These are phyloP conservation scores for Ceratobasidium sp. DNA, from an alignment of 1,284 basidiomycete genomes.

Conservation along the genomic window DNA sequence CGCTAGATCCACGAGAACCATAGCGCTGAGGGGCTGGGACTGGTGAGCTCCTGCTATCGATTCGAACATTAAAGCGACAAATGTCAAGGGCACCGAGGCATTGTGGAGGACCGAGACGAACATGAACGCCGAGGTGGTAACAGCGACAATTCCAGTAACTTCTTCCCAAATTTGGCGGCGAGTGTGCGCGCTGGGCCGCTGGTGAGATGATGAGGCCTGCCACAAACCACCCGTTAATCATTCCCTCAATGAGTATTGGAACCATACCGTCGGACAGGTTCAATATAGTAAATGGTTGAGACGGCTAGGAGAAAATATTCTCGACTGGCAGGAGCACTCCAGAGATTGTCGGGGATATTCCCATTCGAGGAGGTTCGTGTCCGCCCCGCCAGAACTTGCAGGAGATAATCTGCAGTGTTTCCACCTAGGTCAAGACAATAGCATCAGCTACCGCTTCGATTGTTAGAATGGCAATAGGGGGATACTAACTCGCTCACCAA, in stretches of 20 bases:
- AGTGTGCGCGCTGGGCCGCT: constrained; percentile 18
- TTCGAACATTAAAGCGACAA: background rate
- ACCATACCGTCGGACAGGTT: constrained; percentile 28
- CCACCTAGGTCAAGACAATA: constrained; percentile 11
- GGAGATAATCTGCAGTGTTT: constrained; percentile 16
- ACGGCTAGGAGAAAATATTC: constrained; percentile 9
- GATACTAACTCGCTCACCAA: constrained; percentile 4
- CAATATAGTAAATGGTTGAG: constrained; percentile 1
- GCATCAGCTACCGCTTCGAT: background rate
- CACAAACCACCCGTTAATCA: background rate
- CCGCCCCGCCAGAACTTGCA: constrained; percentile 33
- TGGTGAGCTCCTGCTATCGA: constrained; percentile 20
- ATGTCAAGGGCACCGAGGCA: constrained; percentile 8
- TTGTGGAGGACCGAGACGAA: background rate
- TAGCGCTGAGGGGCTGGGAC: constrained; percentile 12
- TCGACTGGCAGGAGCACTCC: constrained; percentile 15
- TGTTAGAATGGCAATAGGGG: background rate
- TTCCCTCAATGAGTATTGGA: background rate
- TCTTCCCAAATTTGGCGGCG: constrained; percentile 31
- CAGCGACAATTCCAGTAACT: constrained; percentile 1
- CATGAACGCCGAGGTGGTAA: background rate
- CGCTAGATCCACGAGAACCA: constrained; percentile 30
- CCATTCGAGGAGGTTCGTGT: constrained; percentile 35
- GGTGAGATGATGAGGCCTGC: constrained; percentile 26
- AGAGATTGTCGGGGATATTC: constrained; percentile 18